phyloP scores from a whole-genome alignment of 2,329 filamentous ascomycete species.

The Beauveria pseudobassiana region DNA sequence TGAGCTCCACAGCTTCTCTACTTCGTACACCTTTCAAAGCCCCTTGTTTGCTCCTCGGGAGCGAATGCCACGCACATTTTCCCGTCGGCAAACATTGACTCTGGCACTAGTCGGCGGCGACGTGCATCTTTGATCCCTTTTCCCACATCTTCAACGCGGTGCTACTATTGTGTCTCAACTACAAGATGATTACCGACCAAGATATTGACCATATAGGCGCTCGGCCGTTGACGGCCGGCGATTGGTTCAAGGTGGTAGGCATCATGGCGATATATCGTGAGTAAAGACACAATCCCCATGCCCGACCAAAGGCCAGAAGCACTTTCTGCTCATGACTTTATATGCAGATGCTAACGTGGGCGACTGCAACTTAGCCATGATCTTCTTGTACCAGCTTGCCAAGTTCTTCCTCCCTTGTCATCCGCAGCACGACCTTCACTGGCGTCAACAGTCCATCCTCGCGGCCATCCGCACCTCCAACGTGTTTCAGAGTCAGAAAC shows the following conservation, averaged over 20 bases:
- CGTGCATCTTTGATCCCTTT: neutral
- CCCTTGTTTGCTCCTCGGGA: too few species aligned
- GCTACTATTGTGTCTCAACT: neutral
- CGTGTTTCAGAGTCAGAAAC: neutral
- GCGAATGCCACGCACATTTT: too few species aligned
- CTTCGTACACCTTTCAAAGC: too few species aligned
- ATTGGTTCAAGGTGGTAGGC: neutral
- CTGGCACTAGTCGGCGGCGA: neutral
- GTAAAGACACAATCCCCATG: neutral
- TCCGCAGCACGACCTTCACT: neutral
- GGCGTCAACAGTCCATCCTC: slow-evolving; percentile 10
- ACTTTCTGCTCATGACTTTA: neutral
- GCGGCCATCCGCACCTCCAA: neutral
- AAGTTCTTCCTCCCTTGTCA: neutral
- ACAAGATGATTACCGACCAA: neutral
- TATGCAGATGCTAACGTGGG: neutral
- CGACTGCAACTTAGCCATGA: neutral
- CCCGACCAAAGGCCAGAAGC: neutral
- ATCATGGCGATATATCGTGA: neutral
- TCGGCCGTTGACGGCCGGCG: neutral
- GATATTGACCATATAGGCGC: neutral
- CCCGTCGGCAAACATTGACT: too few species aligned
- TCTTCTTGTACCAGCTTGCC: neutral
- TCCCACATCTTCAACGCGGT: neutral
- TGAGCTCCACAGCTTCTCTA: neutral